Evolutionary conservation across 495 filamentous ascomycete species (phyloP).

Genomic region (Clohesyomyces aquaticus): DNA sequence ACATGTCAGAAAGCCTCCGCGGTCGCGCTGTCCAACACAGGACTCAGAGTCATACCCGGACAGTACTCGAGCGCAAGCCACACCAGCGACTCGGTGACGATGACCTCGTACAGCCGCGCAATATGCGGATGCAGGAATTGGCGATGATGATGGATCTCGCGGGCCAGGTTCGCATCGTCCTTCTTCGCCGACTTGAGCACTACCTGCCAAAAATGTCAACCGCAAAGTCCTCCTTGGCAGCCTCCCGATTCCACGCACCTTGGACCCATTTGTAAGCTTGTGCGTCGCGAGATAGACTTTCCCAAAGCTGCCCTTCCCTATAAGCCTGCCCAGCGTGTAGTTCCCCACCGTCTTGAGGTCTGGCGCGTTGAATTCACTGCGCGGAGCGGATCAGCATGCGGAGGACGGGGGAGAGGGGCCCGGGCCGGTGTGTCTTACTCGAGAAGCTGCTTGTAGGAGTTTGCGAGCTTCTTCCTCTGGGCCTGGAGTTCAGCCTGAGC

Average conservation of each 20-base stretch:
- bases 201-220: constrained; percentile 60
- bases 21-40: constrained; percentile 3
- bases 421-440: constrained; percentile 66
- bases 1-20: constrained; percentile 10
- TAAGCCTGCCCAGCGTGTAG: constrained; percentile 86
- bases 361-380: constrained; percentile 90
- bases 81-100: constrained; percentile 90
- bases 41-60: constrained; percentile 65
- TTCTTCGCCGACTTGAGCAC: constrained; percentile 98
- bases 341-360: constrained; percentile 92
- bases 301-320: constrained; percentile 96
- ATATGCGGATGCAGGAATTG: constrained; percentile 99
- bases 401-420: background rate
- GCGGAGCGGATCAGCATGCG: constrained; percentile 28
- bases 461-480: constrained; percentile 96
- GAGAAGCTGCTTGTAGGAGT: constrained; percentile 93
- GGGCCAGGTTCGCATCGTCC: constrained; percentile 90
- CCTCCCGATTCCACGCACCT: constrained; percentile 62
- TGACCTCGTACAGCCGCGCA: constrained; percentile 93
- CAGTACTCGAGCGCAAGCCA: constrained; percentile 98
- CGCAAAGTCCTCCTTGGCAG: background rate
- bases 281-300: constrained; percentile 97
- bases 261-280: constrained; percentile 97
- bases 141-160: constrained; percentile 97
- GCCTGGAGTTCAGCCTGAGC: constrained; percentile 82